These are phyloP conservation scores for Dactylorhiza incarnata DNA, from an alignment of 106 monocot species.

Conservation along the genomic window DNA sequence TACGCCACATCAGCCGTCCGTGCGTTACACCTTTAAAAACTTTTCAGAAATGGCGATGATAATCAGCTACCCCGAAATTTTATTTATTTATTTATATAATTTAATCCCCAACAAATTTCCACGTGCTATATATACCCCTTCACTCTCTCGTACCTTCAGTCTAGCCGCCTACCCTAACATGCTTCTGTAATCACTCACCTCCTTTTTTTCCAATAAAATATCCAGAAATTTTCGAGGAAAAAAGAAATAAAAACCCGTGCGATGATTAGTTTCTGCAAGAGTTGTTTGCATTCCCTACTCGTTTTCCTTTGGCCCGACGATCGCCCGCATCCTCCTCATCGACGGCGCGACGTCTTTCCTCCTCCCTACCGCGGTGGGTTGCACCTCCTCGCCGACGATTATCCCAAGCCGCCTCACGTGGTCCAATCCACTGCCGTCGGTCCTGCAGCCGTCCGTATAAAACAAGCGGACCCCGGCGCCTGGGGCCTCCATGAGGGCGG, in stretches of 20 bases:
- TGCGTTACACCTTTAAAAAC: neutral
- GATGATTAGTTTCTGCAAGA: slow-evolving; percentile 8
- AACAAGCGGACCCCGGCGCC: slow-evolving; percentile 10
- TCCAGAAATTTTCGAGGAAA: neutral
- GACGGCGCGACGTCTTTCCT: slow-evolving; percentile 6
- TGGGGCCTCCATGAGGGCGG: slow-evolving; percentile 22
- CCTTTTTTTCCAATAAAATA: neutral
- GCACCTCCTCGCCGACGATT: slow-evolving; percentile 9
- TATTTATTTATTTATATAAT: neutral
- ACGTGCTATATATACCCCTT: neutral
- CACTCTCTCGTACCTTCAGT: neutral
- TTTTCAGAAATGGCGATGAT: neutral
- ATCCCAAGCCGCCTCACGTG: slow-evolving; percentile 2
- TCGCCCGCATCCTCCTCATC: slow-evolving; percentile 1
- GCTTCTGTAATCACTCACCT: neutral
- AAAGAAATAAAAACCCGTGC: neutral
- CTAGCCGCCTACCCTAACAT: neutral
- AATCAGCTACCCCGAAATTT: neutral
- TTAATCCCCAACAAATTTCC: neutral
- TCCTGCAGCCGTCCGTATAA: neutral
- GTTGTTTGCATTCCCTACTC: neutral
- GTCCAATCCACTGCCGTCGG: neutral
- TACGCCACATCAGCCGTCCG: neutral
- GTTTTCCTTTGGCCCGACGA: neutral
- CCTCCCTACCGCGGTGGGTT: slow-evolving; percentile 10